Base-by-base conservation (phyloP, 768 basidiomycete species). In the Phylloporus scabripes region DNA sequence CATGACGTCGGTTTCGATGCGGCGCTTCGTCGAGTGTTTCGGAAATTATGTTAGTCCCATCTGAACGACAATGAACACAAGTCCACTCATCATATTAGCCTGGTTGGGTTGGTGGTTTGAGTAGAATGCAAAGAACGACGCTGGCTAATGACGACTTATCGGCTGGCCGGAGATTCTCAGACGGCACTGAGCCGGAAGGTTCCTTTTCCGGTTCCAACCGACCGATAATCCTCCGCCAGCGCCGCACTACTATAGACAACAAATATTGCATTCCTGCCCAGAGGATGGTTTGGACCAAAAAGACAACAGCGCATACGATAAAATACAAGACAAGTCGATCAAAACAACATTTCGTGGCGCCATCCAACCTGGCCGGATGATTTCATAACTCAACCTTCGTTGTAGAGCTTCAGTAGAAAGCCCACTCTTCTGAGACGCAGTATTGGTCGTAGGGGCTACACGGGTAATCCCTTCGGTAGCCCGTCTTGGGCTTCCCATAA, bases 1-100 rank as follows among this genome's bases (percentile, higher is more conserved):
- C 95, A 97, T 96, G 46, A 99, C 95, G 76, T 99, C 96, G 42
- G 93, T 97, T 70, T 98, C 95, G 68, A 96, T 94, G 52, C 95
- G 86, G 52, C 95, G 87, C 71, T 90, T 96, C 54, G 90, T 85
- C 61, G 85, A 82, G 89, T 88, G 70, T 60, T 67, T 53, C 51
- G 29, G 48, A 45, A 51, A 34, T 45, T 31, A 56, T 31, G 65
- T 74, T 50, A 74, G 66, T 53, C 54, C 39, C 41, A 31, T 45
- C 18, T 44, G 53, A 17, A 9, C 20, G 54, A 7, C 20, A 15
- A 70, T 56, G 23, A 68, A 54, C 29, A 59, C 39, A 51, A 38
- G 48, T 52, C 50, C 55, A 80, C 85, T 82, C 66, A 87, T 87
- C 85, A 87, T 87, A 66, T 48, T 68, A 50, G 45, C 42, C 50